Base-by-base conservation (phyloP, 495 filamentous ascomycete species). In the Trichoderma erinaceum region DNA sequence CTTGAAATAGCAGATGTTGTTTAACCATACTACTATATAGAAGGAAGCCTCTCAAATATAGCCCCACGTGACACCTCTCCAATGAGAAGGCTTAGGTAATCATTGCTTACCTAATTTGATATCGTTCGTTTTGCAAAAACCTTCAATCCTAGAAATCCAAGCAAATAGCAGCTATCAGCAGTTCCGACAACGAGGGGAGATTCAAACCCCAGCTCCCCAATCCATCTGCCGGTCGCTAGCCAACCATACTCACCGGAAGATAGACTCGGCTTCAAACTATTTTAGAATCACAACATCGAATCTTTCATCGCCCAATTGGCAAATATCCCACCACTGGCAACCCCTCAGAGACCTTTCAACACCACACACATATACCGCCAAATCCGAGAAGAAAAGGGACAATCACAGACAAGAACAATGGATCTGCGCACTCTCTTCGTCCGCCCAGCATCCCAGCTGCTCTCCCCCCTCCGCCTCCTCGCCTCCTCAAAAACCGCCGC, bases 391-490 rank as follows among this genome's bases (percentile, higher is more conserved):
- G 5, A 61, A 61, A 61, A 61, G 29, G 4, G 4, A 29, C 4
- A 1, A 29, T 1, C 29, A 29, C 1, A 29, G 29, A 29, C 29
- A 29, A 1, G 3, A 4, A 61, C 23, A 61, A 77, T 77, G 75
- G 75, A 77, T 67, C 67, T 72, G 10, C 70, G 73, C 64, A 67
- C 69, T 61, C 69, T 75, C 68, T 12, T 71, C 35, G 35, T 38
- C 38, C 68, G 74, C 52, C 75, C 73, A 64, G 66, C 74, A 61
- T 68, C 70, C 65, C 73, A 71, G 68, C 68, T 70, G 71, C 10
- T 69, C 68, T 61, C 44, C 67, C 69, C 58, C n/a, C 63, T 43
- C 44, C 43, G 21, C 56, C 56, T 27, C 65, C 41, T 10, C 44
- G 8, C 64, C 44, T 32, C 25, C 29, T 1, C 43, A 13, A 35